A percentile compares a stretch with the other conserved stretches of the same genome.
Conservation (phyloP, 805 yeast genomes). For the Spathaspora gorwiae region DNA sequence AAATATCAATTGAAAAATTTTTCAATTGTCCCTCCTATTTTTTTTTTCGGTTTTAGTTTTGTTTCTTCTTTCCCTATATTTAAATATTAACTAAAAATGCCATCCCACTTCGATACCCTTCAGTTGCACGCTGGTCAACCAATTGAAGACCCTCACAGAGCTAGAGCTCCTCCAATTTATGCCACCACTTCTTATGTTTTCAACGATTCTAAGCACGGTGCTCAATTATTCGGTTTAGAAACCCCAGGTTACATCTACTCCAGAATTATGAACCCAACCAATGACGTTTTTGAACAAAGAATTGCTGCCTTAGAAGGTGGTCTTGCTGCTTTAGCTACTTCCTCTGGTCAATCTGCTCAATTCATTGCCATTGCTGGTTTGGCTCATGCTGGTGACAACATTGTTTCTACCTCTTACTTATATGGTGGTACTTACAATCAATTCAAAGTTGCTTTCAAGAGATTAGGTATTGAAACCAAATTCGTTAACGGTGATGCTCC, state of each 20-base stretch:
- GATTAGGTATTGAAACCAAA: slow-evolving; percentile 80
- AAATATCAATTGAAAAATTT: background rate
- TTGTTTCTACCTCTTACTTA: slow-evolving; percentile 77
- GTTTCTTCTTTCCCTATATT: background rate
- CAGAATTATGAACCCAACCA: slow-evolving; percentile 90
- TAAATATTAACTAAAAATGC: slow-evolving; percentile 22
- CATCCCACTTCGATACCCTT: slow-evolving; percentile 78
- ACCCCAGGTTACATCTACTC: slow-evolving; percentile 85
- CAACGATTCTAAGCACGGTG: slow-evolving; percentile 86
- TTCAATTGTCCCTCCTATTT: background rate
- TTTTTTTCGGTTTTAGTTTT: background rate
- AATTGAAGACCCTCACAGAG: slow-evolving; percentile 56
- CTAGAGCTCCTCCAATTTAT: slow-evolving; percentile 92
- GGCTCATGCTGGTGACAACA: slow-evolving; percentile 86
- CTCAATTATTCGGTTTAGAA: slow-evolving; percentile 80
- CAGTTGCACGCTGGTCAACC: slow-evolving; percentile 95
- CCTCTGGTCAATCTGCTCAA: slow-evolving; percentile 98
- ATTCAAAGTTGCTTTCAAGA: slow-evolving; percentile 85
- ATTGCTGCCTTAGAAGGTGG: slow-evolving; percentile 93
- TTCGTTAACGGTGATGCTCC: slow-evolving; percentile 79
- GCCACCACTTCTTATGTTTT: slow-evolving; percentile 89
- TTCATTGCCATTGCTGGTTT: slow-evolving; percentile 76
- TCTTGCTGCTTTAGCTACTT: slow-evolving; percentile 79
- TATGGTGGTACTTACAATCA: slow-evolving; percentile 98
- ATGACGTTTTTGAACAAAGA: slow-evolving; percentile 85